Conservation (phyloP, 2,329 filamentous ascomycete genomes). For the Setomelanomma holmii region DNA sequence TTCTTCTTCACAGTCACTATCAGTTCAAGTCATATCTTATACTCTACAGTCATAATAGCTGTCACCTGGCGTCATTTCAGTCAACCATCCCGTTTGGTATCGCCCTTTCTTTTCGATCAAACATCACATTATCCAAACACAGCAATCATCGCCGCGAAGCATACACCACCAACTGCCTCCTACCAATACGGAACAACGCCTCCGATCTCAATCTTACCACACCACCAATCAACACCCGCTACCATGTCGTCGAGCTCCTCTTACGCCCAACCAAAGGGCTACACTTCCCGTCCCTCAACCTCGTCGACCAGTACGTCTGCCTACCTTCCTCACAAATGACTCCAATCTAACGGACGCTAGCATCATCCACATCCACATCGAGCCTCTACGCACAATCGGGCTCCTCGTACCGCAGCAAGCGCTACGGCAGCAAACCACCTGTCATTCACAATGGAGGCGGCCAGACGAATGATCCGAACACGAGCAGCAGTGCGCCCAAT, state of each 20-base stretch:
- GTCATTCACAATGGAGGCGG: slow-evolving; percentile 42
- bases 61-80: slow-evolving; percentile 18
- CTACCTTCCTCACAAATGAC: neutral
- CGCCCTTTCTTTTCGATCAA: neutral
- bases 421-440: slow-evolving; percentile 38
- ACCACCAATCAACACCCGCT: slow-evolving; percentile 21
- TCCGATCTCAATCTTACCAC: slow-evolving; percentile 3
- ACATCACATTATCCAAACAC: slow-evolving; percentile 3
- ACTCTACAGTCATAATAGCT: slow-evolving; percentile 9
- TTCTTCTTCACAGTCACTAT: slow-evolving; percentile 13
- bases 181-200: slow-evolving; percentile 10
- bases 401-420: slow-evolving; percentile 27
- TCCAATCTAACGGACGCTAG: slow-evolving; percentile 20
- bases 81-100: slow-evolving; percentile 16
- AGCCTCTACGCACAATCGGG: slow-evolving; percentile 34
- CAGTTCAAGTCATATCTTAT: slow-evolving; percentile 15
- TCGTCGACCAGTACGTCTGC: slow-evolving; percentile 28
- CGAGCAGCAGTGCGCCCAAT: slow-evolving; percentile 35
- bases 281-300: slow-evolving; percentile 32
- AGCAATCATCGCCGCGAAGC: slow-evolving; percentile 5
- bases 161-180: slow-evolving; percentile 11
- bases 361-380: slow-evolving; percentile 26
- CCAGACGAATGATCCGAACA: slow-evolving; percentile 35
- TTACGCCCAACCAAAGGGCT: slow-evolving; percentile 25
- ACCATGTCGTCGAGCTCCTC: slow-evolving; percentile 36